Percentiles rank a stretch among this genome's conserved stretches.
Evolutionary conservation across 2,329 filamentous ascomycete genomes (phyloP).

Genomic region (Penicillium nordicum): DNA sequence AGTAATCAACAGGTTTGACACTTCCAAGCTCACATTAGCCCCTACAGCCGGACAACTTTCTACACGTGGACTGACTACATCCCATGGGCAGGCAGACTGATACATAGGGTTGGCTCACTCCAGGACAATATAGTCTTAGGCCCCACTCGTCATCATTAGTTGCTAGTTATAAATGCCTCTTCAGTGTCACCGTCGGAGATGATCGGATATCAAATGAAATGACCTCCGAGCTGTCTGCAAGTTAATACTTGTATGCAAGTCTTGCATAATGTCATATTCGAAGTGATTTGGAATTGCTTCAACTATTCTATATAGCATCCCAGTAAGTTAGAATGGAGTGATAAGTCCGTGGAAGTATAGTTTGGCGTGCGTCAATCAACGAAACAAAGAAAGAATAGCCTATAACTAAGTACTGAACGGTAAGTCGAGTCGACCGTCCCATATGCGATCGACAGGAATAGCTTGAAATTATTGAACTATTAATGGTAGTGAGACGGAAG

Average conservation of each 20-base stretch:
- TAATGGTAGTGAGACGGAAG: background rate
- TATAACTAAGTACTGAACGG: background rate
- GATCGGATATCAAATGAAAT: background rate
- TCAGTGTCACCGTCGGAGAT: background rate
- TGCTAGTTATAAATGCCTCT: background rate
- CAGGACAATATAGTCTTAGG: too few species aligned
- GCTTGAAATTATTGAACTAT: background rate
- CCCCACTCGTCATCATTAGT: background rate
- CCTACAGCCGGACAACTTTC: background rate
- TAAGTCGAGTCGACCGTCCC: background rate
- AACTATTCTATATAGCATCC: background rate
- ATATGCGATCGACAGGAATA: slow-evolving; percentile 3
- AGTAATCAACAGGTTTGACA: background rate
- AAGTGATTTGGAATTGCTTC: background rate
- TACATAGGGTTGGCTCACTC: background rate
- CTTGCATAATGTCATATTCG: background rate
- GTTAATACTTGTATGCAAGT: too few species aligned
- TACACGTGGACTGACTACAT: background rate
- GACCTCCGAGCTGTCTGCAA: background rate
- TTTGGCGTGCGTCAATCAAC: background rate
- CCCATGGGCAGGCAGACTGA: background rate
- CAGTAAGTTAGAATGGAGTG: background rate
- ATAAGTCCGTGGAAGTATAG: slow-evolving; percentile 2
- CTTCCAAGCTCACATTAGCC: background rate
- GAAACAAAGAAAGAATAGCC: background rate